Evolutionary conservation across 2,329 filamentous ascomycete genomes (phyloP).

Genomic region (Trichoderma hamatum): DNA sequence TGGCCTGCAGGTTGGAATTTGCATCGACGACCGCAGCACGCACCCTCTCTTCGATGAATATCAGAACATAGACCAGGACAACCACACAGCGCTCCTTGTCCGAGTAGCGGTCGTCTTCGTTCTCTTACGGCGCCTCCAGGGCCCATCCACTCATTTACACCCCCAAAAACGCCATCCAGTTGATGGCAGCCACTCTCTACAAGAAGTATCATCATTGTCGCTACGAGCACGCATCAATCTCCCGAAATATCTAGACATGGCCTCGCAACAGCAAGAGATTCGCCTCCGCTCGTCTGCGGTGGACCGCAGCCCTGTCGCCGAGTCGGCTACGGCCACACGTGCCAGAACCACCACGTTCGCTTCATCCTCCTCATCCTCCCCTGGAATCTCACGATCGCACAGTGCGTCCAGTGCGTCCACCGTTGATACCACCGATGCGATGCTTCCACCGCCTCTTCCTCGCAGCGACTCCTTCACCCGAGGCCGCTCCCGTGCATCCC

Average conservation of each 20-base stretch:
- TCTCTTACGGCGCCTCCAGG: slow-evolving; percentile 45
- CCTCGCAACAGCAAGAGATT: slow-evolving; percentile 39
- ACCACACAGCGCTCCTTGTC: slow-evolving; percentile 48
- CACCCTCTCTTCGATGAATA: slow-evolving; percentile 51
- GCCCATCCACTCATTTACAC: slow-evolving; percentile 42
- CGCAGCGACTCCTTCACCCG: slow-evolving; percentile 36
- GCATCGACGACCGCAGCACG: slow-evolving; percentile 51
- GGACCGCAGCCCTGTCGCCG: slow-evolving; percentile 40
- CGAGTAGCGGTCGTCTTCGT: slow-evolving; percentile 47
- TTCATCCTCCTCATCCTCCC: slow-evolving; percentile 30
- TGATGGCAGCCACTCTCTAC: slow-evolving; percentile 39
- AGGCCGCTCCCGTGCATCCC: slow-evolving; percentile 55
- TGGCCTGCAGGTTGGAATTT: slow-evolving; percentile 51
- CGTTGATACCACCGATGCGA: slow-evolving; percentile 31
- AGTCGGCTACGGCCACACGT: slow-evolving; percentile 29
- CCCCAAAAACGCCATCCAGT: slow-evolving; percentile 42
- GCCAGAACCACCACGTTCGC: slow-evolving; percentile 35
- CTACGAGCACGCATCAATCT: slow-evolving; percentile 31
- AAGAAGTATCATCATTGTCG: slow-evolving; percentile 12
- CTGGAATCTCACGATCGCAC: slow-evolving; percentile 29
- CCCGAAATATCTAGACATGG: slow-evolving; percentile 39
- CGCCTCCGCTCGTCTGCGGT: slow-evolving; percentile 46
- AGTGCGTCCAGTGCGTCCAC: slow-evolving; percentile 17
- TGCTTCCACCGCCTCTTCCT: slow-evolving; percentile 42
- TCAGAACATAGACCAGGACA: slow-evolving; percentile 44